Percentiles rank a stretch among this genome's conserved stretches.
phyloP scores from a whole-genome alignment of 768 basidiomycete genomes.

The Udeniomyces megalosporus region DNA sequence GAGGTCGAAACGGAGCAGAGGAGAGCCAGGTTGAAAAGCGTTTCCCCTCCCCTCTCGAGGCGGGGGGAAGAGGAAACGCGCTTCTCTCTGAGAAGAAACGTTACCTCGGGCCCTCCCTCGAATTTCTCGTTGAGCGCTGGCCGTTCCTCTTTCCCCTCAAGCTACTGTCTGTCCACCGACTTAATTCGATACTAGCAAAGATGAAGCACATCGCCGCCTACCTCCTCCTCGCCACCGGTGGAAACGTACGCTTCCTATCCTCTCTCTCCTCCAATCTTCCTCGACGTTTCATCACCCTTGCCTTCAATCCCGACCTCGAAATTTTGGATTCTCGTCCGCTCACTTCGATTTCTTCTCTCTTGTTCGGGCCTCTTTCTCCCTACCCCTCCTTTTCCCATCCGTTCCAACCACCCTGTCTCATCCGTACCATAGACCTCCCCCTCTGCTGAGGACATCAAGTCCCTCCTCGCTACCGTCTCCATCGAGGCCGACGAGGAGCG shows the following conservation, averaged over 20 bases:
- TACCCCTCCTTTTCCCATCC: no score
- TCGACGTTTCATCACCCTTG: no score
- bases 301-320: no score
- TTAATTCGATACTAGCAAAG: conserved; percentile 18
- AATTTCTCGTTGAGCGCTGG: no score
- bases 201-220: conserved; percentile 64
- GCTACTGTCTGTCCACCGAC: conserved; percentile 1
- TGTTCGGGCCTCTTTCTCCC: no score
- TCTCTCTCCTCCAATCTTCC: no score
- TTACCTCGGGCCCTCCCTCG: background rate
- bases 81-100: no score
- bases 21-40: background rate
- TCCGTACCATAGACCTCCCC: conserved; percentile 27
- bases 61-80: no score
- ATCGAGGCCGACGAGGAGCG: conserved; percentile 74
- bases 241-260: conserved; percentile 44
- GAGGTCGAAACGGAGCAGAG: background rate
- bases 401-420: background rate
- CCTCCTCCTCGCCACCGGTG: conserved; percentile 88
- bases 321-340: background rate
- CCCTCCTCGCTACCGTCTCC: conserved; percentile 67
- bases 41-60: no score
- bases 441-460: conserved; percentile 70
- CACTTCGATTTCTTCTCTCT: background rate
- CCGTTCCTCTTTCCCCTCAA: background rate